A percentile compares a stretch with the other conserved stretches of the same genome.
Conservation (phyloP, 768 basidiomycete species). For the Suillus hirtellus region DNA sequence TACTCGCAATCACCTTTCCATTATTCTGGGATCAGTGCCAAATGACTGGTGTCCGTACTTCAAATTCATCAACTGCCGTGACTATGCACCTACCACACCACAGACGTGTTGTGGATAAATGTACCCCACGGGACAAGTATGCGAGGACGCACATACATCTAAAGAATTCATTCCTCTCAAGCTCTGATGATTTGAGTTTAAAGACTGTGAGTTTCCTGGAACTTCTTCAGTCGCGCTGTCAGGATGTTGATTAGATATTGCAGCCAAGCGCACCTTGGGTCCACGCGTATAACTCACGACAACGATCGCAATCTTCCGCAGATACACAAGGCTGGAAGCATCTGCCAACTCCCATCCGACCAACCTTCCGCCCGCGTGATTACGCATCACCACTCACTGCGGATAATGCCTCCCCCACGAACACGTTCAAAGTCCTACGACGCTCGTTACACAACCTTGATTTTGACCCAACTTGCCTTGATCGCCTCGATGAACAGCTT, state of each 20-base stretch:
- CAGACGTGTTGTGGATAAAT: constrained; percentile 34
- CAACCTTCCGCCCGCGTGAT: constrained; percentile 36
- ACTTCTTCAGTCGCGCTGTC: background rate
- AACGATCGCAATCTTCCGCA: constrained; percentile 34
- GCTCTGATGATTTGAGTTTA: constrained; percentile 30
- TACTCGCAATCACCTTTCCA: background rate
- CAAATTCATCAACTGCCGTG: background rate
- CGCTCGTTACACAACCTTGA: constrained; percentile 38
- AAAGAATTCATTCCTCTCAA: constrained; percentile 26
- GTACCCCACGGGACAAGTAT: constrained; percentile 36
- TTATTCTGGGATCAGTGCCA: background rate
- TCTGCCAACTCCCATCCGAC: constrained; percentile 34
- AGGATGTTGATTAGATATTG: background rate
- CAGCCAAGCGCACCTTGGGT: constrained; percentile 22
- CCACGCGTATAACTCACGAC: constrained; percentile 19
- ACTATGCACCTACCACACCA: constrained; percentile 25
- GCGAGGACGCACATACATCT: constrained; percentile 32
- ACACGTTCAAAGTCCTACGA: constrained; percentile 33
- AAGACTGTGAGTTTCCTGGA: constrained; percentile 18
- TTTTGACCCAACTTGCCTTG: constrained; percentile 42
- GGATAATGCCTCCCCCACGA: constrained; percentile 29
- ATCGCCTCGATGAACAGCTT: constrained; percentile 44
- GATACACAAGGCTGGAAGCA: constrained; percentile 34
- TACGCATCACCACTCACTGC: constrained; percentile 31
- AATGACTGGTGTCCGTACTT: background rate